Conservation (phyloP, 2,329 filamentous ascomycete species). For the Stagonosporopsis chrysanthemi region DNA sequence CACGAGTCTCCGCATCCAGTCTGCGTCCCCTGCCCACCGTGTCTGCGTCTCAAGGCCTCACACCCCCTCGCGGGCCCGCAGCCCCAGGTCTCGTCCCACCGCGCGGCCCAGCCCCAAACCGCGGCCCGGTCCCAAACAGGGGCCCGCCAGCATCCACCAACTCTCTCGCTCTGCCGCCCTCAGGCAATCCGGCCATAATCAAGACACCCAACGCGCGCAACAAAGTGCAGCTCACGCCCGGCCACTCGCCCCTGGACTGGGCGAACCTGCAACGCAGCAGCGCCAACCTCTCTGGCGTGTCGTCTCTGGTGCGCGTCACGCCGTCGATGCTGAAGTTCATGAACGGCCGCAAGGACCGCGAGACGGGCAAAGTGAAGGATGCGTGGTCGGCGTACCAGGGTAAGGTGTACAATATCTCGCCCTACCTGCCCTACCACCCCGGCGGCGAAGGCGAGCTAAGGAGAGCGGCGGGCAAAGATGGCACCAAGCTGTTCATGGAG, state of each 20-base stretch:
- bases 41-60: constrained; percentile 42
- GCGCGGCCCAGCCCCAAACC: constrained; percentile 59
- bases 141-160: constrained; percentile 53
- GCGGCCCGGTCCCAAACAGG: constrained; percentile 52
- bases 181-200: constrained; percentile 37
- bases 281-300: constrained; percentile 56
- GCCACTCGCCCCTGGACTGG: constrained; percentile 96
- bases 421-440: constrained; percentile 89
- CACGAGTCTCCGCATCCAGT: constrained; percentile 47
- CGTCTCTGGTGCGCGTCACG: constrained; percentile 73
- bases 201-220: constrained; percentile 55
- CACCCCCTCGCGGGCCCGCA: constrained; percentile 27
- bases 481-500: constrained; percentile 67
- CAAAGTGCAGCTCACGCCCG: constrained; percentile 84
- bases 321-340: constrained; percentile 79
- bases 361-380: constrained; percentile 59
- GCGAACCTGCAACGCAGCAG: constrained; percentile 81
- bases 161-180: constrained; percentile 45
- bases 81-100: constrained; percentile 41
- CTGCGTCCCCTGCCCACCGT: constrained; percentile 43
- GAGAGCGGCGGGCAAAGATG: constrained; percentile 78
- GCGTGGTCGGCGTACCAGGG: constrained; percentile 92
- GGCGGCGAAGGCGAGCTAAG: constrained; percentile 83
- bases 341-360: constrained; percentile 76
- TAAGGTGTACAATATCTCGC: constrained; percentile 91